Percentiles rank a stretch among this genome's conserved stretches.
These are phyloP conservation scores for Plasmodium vinckei DNA, from an alignment of 169 alveolate genomes.

Conservation along the genomic window DNA sequence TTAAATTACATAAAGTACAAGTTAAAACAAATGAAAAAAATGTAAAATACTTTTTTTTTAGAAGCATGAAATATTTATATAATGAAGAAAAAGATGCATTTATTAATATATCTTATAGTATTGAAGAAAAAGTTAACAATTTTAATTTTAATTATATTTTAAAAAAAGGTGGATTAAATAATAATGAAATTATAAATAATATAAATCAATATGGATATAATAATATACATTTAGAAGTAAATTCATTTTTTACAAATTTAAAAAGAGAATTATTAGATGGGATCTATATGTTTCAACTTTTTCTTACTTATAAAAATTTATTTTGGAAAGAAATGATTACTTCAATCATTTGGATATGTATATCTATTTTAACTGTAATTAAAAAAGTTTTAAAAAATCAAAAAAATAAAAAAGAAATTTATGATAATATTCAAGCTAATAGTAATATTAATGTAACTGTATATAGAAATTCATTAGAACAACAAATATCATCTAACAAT, in stretches of 20 bases:
- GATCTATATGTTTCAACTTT: slow-evolving; percentile 84
- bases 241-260: slow-evolving; percentile 78
- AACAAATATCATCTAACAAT: slow-evolving; percentile 80
- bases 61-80: slow-evolving; percentile 80
- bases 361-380: slow-evolving; percentile 78
- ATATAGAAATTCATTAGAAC: slow-evolving; percentile 81
- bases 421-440: slow-evolving; percentile 77
- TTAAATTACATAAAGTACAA: slow-evolving; percentile 30
- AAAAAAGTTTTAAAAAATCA: slow-evolving; percentile 83
- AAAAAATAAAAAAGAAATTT: slow-evolving; percentile 84
- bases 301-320: slow-evolving; percentile 80
- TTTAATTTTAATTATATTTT: slow-evolving; percentile 80
- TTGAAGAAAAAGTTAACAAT: slow-evolving; percentile 76
- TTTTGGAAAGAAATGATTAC: slow-evolving; percentile 86
- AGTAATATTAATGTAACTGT: slow-evolving; percentile 80
- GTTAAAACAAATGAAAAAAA: slow-evolving; percentile 61
- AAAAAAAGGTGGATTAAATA: slow-evolving; percentile 86
- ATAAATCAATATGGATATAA: slow-evolving; percentile 81
- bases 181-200: slow-evolving; percentile 80
- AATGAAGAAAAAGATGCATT: slow-evolving; percentile 78
- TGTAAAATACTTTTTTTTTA: slow-evolving; percentile 48
- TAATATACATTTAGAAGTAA: slow-evolving; percentile 77
- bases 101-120: slow-evolving; percentile 78
- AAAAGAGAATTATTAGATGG: slow-evolving; percentile 85
- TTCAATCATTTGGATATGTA: slow-evolving; percentile 84